These are phyloP conservation scores for Colletotrichum filicis DNA, from an alignment of 2,329 filamentous ascomycete genomes.

Conservation along the genomic window DNA sequence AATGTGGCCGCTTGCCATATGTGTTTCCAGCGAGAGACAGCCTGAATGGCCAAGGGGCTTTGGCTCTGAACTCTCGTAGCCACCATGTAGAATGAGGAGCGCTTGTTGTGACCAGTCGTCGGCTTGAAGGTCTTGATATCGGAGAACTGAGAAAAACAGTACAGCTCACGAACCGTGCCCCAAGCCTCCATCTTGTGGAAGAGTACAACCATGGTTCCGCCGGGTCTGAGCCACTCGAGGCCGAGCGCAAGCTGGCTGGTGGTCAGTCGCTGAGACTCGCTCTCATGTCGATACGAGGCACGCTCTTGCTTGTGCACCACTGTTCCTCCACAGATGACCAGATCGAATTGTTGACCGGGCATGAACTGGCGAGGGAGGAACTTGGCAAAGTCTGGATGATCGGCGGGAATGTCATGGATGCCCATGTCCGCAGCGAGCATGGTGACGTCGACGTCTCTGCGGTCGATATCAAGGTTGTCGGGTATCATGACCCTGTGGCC, in stretches of 20 bases:
- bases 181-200: conserved; percentile 59
- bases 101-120: conserved; percentile 47
- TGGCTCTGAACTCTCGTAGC: conserved; percentile 53
- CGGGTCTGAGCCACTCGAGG: conserved; percentile 54
- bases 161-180: conserved; percentile 49
- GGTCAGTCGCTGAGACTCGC: conserved; percentile 50
- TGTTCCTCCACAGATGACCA: conserved; percentile 58
- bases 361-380: conserved; percentile 44
- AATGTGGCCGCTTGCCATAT: conserved; percentile 54
- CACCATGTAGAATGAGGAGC: conserved; percentile 65
- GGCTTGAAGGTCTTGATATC: conserved; percentile 58
- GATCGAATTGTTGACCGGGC: conserved; percentile 46
- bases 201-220: conserved; percentile 62
- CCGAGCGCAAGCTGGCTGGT: conserved; percentile 55
- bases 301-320: conserved; percentile 42
- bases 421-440: conserved; percentile 61
- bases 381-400: conserved; percentile 43
- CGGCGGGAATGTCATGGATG: conserved; percentile 42
- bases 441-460: conserved; percentile 57
- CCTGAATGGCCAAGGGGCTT: conserved; percentile 43
- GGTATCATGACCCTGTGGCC: conserved; percentile 53
- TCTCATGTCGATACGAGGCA: conserved; percentile 43
- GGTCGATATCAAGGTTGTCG: conserved; percentile 26
- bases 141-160: conserved; percentile 54
- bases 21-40: conserved; percentile 52